Conservation (phyloP, 768 basidiomycete genomes). For the Calvatia gigantea region DNA sequence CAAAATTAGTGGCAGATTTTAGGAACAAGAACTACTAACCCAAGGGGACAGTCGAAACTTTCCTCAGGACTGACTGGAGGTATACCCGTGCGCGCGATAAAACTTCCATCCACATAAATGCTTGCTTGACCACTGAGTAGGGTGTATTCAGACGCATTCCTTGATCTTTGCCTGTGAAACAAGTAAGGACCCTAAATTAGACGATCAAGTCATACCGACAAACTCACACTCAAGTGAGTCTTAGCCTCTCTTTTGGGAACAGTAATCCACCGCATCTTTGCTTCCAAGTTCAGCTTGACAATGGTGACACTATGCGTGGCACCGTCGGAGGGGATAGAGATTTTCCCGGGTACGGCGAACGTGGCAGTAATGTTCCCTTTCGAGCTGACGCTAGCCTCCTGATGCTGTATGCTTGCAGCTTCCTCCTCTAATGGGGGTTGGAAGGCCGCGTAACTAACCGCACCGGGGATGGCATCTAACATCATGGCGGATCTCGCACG, state of each 20-base stretch:
- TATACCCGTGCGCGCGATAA: constrained; percentile 45
- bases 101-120: constrained; percentile 55
- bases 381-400: constrained; percentile 26
- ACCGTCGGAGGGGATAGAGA: constrained; percentile 38
- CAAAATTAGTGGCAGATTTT: background rate
- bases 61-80: constrained; percentile 39
- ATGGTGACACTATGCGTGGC: constrained; percentile 40
- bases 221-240: constrained; percentile 34
- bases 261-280: constrained; percentile 39
- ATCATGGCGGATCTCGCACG: no score
- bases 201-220: background rate
- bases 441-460: background rate
- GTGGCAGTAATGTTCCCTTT: constrained; percentile 38
- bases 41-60: constrained; percentile 42
- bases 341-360: constrained; percentile 37
- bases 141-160: constrained; percentile 52
- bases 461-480: no score
- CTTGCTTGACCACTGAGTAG: constrained; percentile 44
- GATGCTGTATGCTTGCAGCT: constrained; percentile 16
- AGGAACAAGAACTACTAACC: constrained; percentile 25
- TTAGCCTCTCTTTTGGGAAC: constrained; percentile 36
- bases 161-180: constrained; percentile 39
- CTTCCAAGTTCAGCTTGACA: constrained; percentile 30
- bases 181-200: background rate
- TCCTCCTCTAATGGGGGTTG: background rate